These are phyloP conservation scores for Mariannaea elegans DNA, from an alignment of 2,329 filamentous ascomycete genomes.

Conservation along the genomic window DNA sequence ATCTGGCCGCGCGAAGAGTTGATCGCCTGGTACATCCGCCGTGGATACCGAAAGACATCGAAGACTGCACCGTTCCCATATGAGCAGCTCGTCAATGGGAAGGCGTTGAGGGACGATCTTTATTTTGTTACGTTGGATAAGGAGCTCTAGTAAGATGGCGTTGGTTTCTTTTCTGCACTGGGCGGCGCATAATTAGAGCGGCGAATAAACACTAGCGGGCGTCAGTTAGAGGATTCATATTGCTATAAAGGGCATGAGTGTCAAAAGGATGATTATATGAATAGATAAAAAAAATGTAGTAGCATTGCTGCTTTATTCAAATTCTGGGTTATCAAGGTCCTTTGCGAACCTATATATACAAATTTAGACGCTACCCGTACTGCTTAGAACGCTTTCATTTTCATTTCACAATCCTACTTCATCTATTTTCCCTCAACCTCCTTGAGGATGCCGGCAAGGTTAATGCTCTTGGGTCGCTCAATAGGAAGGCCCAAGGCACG, in stretches of 20 bases:
- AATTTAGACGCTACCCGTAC: constrained; percentile 25
- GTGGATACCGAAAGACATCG: constrained; percentile 53
- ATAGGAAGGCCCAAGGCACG: constrained; percentile 92
- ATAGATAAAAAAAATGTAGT: constrained; percentile 9
- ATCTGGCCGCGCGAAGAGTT: constrained; percentile 54
- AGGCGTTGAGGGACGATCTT: constrained; percentile 53
- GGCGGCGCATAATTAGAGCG: neutral
- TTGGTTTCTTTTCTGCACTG: too few species aligned
- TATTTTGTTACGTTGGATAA: constrained; percentile 54
- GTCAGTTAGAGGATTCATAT: neutral
- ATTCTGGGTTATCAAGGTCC: constrained; percentile 30
- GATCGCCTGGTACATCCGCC: constrained; percentile 55
- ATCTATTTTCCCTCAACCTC: constrained; percentile 59
- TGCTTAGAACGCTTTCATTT: constrained; percentile 18
- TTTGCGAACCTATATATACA: constrained; percentile 34
- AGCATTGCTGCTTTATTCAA: constrained; percentile 20
- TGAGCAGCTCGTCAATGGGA: constrained; percentile 45
- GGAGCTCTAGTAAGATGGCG: constrained; percentile 41
- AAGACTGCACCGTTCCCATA: constrained; percentile 55
- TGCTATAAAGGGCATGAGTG: neutral
- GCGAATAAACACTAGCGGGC: neutral
- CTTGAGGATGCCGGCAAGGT: constrained; percentile 85
- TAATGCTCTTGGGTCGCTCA: constrained; percentile 97
- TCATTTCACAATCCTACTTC: constrained; percentile 3
- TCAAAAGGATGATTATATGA: neutral